Base-by-base conservation (phyloP, 148 eudicot genomes). In the Dianthus caryophyllus region DNA sequence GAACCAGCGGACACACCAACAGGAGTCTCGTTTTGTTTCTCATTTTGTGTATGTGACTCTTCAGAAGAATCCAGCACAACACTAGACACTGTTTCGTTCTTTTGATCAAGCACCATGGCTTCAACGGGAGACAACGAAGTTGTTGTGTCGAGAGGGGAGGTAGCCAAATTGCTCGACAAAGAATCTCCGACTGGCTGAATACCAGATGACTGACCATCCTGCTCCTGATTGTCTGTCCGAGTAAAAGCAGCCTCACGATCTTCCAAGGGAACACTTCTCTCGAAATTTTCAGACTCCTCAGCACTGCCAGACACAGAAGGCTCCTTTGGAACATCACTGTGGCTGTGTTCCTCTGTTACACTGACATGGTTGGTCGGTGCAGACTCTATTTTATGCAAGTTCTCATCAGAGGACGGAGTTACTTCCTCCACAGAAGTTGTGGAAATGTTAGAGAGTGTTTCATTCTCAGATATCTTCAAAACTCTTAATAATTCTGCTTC, bases 401-500 rank as follows among this genome's bases (percentile, higher is more conserved):
- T 74, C 69, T 70, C 89, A 69, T 76, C 70, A 65, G 74, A 58
- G 77, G 18, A 56, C 22, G 70, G 39, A 29, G 71, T 17, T 44
- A 44, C 33, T 61, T 57, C 65, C 44, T 60, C 75, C 49, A 11
- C 68, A 69, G 60, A 72, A 46, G 62, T 21, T 33, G 54, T 38
- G 39, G 54, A 71, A 27, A 60, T 24, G 61, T 72, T 54, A 77
- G 53, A 29, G 18, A 71, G 61, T 24, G 36, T 39, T 58, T 83
- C 80, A 52, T 47, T 60, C 76, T 82, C 84, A 39, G 98, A 93
- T 20, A 87, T 47, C 68, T 81, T 73, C 73, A 87, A 48, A 30
- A 67, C 86, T 75, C 75, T 83, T 66, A 87, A 60, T 55, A 93
- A 75, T 80, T 85, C 84, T 20, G 74, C 87, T 81, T 80, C 98